Conservation (phyloP, 2,329 filamentous ascomycete species). For the Rhynchosporium agropyri region DNA sequence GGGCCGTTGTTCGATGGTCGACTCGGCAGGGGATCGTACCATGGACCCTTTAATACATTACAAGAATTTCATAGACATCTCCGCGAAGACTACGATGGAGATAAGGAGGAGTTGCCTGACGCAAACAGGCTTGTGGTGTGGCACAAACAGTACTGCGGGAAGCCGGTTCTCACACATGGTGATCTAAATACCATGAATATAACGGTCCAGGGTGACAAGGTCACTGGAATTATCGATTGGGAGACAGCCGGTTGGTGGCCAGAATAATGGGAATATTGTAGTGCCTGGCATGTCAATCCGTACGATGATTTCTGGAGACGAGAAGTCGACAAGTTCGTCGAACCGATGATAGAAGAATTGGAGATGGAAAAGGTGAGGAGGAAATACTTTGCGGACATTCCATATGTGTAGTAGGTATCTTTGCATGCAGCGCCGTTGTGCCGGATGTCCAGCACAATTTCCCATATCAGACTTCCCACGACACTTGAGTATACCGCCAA, state of each 20-base stretch:
- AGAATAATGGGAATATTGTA: constrained; percentile 27
- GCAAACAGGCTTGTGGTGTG: no score
- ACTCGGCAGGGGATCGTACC: neutral
- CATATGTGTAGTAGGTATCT: no score
- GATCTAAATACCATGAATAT: constrained; percentile 53
- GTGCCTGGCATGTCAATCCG: constrained; percentile 18
- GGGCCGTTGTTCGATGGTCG: constrained; percentile 9
- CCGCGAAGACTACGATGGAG: neutral
- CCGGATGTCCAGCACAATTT: no score
- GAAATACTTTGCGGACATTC: neutral
- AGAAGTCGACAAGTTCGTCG: constrained; percentile 20
- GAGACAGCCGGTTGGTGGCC: constrained; percentile 26
- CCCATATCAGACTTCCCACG: no score
- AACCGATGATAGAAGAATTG: constrained; percentile 20
- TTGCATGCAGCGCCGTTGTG: no score
- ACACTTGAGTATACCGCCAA: no score
- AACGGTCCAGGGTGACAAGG: neutral
- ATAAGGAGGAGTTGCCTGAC: no score
- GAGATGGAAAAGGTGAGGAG: constrained; percentile 5
- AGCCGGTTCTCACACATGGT: constrained; percentile 43
- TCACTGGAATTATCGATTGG: constrained; percentile 24
- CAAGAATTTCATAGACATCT: constrained; percentile 20
- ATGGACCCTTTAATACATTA: constrained; percentile 14
- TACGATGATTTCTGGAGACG: constrained; percentile 20
- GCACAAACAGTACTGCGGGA: no score